phyloP scores from a whole-genome alignment of 768 basidiomycete genomes.

The Mrakia frigida region DNA sequence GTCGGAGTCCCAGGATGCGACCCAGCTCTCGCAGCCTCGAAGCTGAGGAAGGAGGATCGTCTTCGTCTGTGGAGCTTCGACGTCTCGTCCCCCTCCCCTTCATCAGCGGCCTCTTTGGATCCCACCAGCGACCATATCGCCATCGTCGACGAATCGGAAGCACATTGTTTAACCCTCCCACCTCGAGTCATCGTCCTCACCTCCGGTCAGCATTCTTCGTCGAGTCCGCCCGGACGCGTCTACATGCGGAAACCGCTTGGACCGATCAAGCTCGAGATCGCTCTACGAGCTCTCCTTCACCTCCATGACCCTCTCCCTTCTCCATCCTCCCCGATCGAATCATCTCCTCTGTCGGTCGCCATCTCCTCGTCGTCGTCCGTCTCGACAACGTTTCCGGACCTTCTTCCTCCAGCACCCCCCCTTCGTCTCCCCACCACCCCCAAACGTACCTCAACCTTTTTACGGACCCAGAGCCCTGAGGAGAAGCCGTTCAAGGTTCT shows the following conservation, averaged over 20 bases:
- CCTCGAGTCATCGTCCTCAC: slow-evolving; percentile 5
- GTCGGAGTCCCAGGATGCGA: not conserved
- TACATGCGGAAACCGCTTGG: not conserved
- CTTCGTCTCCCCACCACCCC: not conserved
- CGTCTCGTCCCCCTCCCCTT: not conserved
- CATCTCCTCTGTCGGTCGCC: not conserved
- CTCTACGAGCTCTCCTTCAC: not conserved
- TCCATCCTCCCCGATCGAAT: not conserved
- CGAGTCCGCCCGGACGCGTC: not conserved
- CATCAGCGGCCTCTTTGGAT: not conserved
- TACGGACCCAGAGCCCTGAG: not conserved
- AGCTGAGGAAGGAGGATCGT: not conserved
- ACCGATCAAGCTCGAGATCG: not conserved
- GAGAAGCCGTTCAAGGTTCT: not conserved
- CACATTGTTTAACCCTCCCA: not conserved
- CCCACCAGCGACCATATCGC: not conserved
- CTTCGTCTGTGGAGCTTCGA: not conserved
- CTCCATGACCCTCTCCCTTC: not conserved
- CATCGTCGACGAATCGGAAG: slow-evolving; percentile 3
- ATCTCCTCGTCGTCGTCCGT: not conserved
- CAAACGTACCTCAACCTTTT: not conserved
- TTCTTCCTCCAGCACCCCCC: not conserved
- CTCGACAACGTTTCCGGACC: not conserved
- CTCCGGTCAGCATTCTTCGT: not conserved
- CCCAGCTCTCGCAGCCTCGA: not conserved